phyloP scores from a whole-genome alignment of 306 rosid genomes.

The Cicer arietinum region DNA sequence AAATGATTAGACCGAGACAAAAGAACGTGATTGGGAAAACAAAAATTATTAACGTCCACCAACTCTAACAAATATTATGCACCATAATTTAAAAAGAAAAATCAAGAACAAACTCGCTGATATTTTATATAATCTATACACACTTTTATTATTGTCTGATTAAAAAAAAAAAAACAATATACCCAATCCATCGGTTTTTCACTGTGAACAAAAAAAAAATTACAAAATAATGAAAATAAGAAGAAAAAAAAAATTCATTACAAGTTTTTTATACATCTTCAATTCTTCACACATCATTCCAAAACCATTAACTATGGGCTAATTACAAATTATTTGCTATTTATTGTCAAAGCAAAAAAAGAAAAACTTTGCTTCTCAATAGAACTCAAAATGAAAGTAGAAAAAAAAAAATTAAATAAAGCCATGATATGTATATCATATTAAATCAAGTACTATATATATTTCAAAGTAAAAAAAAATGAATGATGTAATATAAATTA shows the following conservation, averaged over 20 bases:
- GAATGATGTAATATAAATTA: not conserved
- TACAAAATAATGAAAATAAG: slow-evolving; percentile 8
- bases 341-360: not conserved
- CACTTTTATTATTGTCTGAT: not conserved
- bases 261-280: slow-evolving; percentile 12
- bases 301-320: not conserved
- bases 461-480: slow-evolving; percentile 32
- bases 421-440: slow-evolving; percentile 7
- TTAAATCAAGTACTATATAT: slow-evolving; percentile 19
- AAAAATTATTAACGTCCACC: not conserved
- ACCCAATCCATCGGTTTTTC: not conserved
- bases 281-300: slow-evolving; percentile 11
- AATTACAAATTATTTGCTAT: not conserved
- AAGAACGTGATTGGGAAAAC: not conserved
- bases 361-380: slow-evolving; percentile 26
- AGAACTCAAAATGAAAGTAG: slow-evolving; percentile 2
- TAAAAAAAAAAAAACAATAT: not conserved
- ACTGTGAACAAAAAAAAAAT: not conserved
- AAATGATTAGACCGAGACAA: not conserved
- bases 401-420: not conserved
- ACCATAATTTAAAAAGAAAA: not conserved
- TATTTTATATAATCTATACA: no score
- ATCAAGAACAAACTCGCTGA: not conserved
- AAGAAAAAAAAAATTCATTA: not conserved
- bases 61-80: not conserved